A percentile compares a stretch with the other conserved stretches of the same genome.
These are phyloP conservation scores for Rhizopogon vinicolor DNA, from an alignment of 768 basidiomycete genomes.

Conservation along the genomic window DNA sequence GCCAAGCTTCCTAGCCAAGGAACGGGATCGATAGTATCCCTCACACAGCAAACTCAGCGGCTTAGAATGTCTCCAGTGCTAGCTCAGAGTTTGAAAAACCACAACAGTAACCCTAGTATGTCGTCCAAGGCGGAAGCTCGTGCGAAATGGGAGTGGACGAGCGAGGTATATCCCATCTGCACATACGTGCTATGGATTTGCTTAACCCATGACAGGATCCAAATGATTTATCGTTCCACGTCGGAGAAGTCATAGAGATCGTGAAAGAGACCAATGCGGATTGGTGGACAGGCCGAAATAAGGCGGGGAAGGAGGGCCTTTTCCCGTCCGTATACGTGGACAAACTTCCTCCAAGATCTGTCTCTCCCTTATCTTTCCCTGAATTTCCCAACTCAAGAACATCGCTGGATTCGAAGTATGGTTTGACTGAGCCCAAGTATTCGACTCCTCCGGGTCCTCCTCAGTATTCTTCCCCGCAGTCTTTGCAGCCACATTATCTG, in stretches of 20 bases:
- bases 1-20: slow-evolving; percentile 30
- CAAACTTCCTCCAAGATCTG: slow-evolving; percentile 26
- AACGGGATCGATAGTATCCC: slow-evolving; percentile 10
- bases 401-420: slow-evolving; percentile 4
- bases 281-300: slow-evolving; percentile 81
- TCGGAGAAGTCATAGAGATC: slow-evolving; percentile 78
- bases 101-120: neutral
- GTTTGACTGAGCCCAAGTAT: slow-evolving; percentile 8
- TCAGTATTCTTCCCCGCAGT: neutral
- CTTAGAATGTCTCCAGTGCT: slow-evolving; percentile 20
- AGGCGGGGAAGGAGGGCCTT: slow-evolving; percentile 59
- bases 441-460: slow-evolving; percentile 9
- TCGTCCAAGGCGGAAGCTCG: slow-evolving; percentile 19
- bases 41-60: slow-evolving; percentile 18
- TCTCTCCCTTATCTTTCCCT: slow-evolving; percentile 19
- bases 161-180: slow-evolving; percentile 18
- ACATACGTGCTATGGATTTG: slow-evolving; percentile 1
- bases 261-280: slow-evolving; percentile 80
- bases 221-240: slow-evolving; percentile 69
- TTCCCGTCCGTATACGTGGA: slow-evolving; percentile 81
- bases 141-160: slow-evolving; percentile 24
- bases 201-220: slow-evolving; percentile 46
- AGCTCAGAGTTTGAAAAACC: neutral
- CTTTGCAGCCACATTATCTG: slow-evolving; percentile 1
- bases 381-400: slow-evolving; percentile 15